A percentile compares a stretch with the other conserved stretches of the same genome.
These are phyloP conservation scores for Avena eriantha DNA, from an alignment of 176 grass and related monocot genomes.

Conservation along the genomic window DNA sequence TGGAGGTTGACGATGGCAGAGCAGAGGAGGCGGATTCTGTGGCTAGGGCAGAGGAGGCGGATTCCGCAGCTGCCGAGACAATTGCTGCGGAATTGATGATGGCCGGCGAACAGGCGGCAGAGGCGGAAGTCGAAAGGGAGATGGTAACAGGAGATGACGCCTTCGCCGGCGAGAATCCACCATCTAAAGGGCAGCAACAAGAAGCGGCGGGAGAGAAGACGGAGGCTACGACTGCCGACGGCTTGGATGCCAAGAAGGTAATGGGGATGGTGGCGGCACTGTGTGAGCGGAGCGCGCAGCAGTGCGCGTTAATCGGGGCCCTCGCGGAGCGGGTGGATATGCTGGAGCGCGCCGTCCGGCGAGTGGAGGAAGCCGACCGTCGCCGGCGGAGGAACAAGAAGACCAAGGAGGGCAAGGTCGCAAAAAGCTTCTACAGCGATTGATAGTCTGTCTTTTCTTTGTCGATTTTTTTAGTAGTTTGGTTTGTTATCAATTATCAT, in stretches of 20 bases:
- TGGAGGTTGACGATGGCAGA: neutral
- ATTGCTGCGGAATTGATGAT: neutral
- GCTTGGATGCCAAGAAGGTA: slow-evolving; percentile 25
- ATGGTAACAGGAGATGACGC: slow-evolving; percentile 7
- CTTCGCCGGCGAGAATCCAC: neutral
- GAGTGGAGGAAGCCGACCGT: slow-evolving; percentile 41
- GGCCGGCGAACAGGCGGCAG: neutral
- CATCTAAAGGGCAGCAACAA: neutral
- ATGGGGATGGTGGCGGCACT: slow-evolving; percentile 62
- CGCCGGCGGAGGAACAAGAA: neutral
- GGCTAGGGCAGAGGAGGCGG: no score
- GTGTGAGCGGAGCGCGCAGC: slow-evolving; percentile 49
- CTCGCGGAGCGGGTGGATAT: slow-evolving; percentile 52
- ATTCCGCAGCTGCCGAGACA: no score
- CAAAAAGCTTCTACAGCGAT: slow-evolving; percentile 19
- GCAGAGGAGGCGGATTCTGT: no score
- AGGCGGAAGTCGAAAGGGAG: slow-evolving; percentile 44
- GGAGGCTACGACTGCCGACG: no score
- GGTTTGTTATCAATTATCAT: no score
- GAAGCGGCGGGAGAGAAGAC: neutral
- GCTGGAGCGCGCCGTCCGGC: slow-evolving; percentile 31
- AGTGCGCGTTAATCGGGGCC: slow-evolving; percentile 37
- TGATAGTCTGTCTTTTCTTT: neutral
- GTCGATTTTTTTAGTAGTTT: no score
- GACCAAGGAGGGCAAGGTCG: neutral